Base-by-base conservation (phyloP, 495 filamentous ascomycete species). In the Cercophora sp. region DNA sequence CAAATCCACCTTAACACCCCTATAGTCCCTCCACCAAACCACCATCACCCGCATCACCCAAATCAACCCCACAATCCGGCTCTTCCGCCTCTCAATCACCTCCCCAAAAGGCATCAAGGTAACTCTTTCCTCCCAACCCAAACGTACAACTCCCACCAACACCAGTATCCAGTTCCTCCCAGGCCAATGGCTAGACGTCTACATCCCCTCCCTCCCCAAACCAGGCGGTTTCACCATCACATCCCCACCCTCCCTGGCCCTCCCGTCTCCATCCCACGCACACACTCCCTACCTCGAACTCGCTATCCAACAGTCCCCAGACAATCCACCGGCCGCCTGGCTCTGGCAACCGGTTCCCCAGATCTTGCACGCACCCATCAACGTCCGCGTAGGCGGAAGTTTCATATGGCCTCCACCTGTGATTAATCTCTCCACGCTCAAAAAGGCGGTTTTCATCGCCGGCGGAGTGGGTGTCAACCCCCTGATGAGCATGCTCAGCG, bases 141-240 rank as follows among this genome's bases (percentile, higher is more conserved):
- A 40, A 41, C 51, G 34, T 8, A 41, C 23, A 24, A 19, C 13
- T 20, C 20, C 19, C 18, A 39, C 40, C n/a, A 31, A 35, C 13
- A 29, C 18, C 8, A 19, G 6, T 11, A 41, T n/a, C 9, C 53
- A 83, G 80, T 93, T 92, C 67, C 71, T 85, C 23, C 85, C 91
- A 1, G 91, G 91, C 27, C 91, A 96, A 77, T 96, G 90, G 90
- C 77, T 96, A 47, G 91, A 96, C 63, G 82, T 91, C 5, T 81
- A 88, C 60, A 75, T 87, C 41, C 87, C 88, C 0, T 68, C 69
- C 23, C 70, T 86, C 39, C 53, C 77, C 40, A 79, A 83, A 65
- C 84, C 88, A 2, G 89, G 89, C 6, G 89, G 89, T 4, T 96
- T 92, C 73, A 93, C 87, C 43, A 87, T 94, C 47, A 89, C 87